phyloP scores from a whole-genome alignment of 495 filamentous ascomycete species.

The Alectoria sarmentosa region DNA sequence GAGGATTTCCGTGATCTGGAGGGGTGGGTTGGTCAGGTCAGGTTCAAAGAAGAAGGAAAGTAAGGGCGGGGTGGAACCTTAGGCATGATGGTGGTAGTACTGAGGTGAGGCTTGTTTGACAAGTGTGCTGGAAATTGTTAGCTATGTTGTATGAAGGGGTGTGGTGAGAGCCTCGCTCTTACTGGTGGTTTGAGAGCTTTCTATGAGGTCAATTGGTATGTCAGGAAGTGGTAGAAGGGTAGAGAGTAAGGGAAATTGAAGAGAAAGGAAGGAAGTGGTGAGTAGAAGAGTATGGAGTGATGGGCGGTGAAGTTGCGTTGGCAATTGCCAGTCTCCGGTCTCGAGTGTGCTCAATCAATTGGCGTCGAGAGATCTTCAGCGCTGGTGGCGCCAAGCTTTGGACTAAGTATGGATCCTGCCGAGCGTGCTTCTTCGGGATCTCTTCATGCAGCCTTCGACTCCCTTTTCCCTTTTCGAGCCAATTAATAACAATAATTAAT shows the following conservation, averaged over 20 bases:
- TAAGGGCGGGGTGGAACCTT: slow-evolving; percentile 31
- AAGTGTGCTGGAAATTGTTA: background rate
- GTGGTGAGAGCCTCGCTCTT: background rate
- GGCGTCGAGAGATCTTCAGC: background rate
- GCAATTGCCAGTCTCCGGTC: too few relatives aligned
- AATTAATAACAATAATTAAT: too few relatives aligned
- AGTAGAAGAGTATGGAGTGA: background rate
- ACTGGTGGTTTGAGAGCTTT: background rate
- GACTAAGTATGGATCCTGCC: background rate
- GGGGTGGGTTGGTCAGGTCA: slow-evolving; percentile 10
- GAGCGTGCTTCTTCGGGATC: background rate
- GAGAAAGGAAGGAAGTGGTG: background rate
- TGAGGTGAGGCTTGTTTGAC: background rate
- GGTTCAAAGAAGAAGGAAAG: background rate
- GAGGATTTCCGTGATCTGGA: slow-evolving; percentile 72
- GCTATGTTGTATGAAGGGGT: background rate
- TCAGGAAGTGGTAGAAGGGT: background rate
- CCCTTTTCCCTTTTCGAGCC: background rate
- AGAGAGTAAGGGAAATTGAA: background rate
- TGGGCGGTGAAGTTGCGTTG: background rate
- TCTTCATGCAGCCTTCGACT: background rate
- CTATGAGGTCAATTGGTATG: background rate
- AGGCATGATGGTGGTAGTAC: slow-evolving; percentile 35
- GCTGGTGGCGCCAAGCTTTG: background rate
- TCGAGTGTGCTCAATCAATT: background rate